Conservation (phyloP, 1,139 yeast genomes). For the Sugiyamaella japonica region DNA sequence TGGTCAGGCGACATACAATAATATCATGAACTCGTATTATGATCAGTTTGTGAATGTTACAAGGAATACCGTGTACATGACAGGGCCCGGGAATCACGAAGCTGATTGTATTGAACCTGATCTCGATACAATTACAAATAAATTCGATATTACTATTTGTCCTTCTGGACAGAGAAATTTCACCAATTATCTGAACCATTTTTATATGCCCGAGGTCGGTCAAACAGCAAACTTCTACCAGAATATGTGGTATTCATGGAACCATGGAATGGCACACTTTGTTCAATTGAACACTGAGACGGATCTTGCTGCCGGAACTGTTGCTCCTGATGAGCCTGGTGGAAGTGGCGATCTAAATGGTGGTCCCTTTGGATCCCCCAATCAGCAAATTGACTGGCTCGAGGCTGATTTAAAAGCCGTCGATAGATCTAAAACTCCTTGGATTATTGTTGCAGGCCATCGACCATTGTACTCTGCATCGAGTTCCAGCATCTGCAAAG, state of each 20-base stretch:
- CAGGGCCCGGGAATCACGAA: slow-evolving; percentile 37
- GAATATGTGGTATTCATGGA: slow-evolving; percentile 35
- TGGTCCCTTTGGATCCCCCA: slow-evolving; percentile 34
- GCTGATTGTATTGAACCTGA: slow-evolving; percentile 31
- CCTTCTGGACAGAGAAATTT: slow-evolving; percentile 34
- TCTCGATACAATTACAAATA: slow-evolving; percentile 18
- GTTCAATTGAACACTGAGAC: slow-evolving; percentile 32
- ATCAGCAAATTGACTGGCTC: slow-evolving; percentile 40
- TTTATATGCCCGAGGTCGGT: slow-evolving; percentile 31
- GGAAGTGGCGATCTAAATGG: slow-evolving; percentile 28
- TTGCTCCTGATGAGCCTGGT: slow-evolving; percentile 30
- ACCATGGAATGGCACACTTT: slow-evolving; percentile 34
- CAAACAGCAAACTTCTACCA: slow-evolving; percentile 25
- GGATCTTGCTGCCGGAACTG: slow-evolving; percentile 29
- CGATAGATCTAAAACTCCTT: slow-evolving; percentile 32
- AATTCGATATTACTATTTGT: slow-evolving; percentile 27
- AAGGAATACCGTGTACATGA: slow-evolving; percentile 32
- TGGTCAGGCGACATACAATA: slow-evolving; percentile 16
- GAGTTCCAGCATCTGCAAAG: slow-evolving; percentile 23
- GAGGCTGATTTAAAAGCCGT: slow-evolving; percentile 44
- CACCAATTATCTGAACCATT: slow-evolving; percentile 31
- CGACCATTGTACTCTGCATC: slow-evolving; percentile 36
- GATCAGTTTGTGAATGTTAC: slow-evolving; percentile 33
- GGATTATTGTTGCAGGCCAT: slow-evolving; percentile 38
- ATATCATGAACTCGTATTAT: slow-evolving; percentile 27